Conservation (phyloP, 1,139 yeast species). For the Protomyces inouyei region DNA sequence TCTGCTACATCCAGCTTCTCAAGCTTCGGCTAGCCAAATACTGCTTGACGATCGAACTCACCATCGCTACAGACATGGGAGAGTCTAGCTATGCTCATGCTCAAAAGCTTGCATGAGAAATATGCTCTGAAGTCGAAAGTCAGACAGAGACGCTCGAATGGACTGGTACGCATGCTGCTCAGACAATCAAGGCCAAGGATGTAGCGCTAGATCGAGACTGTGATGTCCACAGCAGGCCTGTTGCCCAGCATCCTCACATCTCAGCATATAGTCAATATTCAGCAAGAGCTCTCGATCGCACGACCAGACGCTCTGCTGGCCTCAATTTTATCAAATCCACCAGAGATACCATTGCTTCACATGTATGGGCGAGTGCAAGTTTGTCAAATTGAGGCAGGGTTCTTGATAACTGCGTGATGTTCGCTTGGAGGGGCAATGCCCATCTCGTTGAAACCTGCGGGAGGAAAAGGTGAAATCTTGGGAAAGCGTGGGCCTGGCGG, state of each 20-base stretch:
- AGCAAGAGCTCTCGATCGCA: not conserved
- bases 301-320: not conserved
- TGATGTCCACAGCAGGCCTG: not conserved
- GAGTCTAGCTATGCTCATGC: slow-evolving; percentile 7
- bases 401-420: too few relatives aligned
- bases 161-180: slow-evolving; percentile 4
- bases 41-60: not conserved
- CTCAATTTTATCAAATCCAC: not conserved
- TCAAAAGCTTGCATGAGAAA: not conserved
- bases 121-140: not conserved
- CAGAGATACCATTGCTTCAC: slow-evolving; percentile 17
- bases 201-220: too few relatives aligned
- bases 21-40: not conserved
- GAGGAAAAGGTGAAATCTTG: too few relatives aligned
- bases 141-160: not conserved
- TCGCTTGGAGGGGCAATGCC: too few relatives aligned
- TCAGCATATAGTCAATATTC: not conserved
- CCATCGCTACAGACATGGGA: slow-evolving; percentile 17
- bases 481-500: too few relatives aligned
- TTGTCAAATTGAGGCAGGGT: too few relatives aligned
- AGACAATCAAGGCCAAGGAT: not conserved
- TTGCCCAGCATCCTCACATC: not conserved
- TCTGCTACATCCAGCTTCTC: not conserved
- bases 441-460: too few relatives aligned
- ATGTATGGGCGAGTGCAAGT: slow-evolving; percentile 7